phyloP scores from a whole-genome alignment of 2,329 filamentous ascomycete genomes.

The Sporothrix brunneoviolacea region DNA sequence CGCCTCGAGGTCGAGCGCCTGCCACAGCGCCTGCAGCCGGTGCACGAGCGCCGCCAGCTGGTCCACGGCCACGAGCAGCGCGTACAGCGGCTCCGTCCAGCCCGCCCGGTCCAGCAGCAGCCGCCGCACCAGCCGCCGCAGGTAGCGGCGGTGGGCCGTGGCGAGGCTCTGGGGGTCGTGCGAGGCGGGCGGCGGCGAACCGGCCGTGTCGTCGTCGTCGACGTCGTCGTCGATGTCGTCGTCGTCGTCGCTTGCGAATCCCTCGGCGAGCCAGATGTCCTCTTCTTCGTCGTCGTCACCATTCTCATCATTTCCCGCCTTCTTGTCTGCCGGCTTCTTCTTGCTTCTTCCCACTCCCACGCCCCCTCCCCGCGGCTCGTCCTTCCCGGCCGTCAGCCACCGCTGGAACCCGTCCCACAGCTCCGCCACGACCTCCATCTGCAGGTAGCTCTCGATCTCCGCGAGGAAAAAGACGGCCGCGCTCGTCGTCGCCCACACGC shows the following conservation, averaged over 20 bases:
- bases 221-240: constrained; percentile 9
- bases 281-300: constrained; percentile 26
- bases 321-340: not conserved
- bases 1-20: constrained; percentile 69
- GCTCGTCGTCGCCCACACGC: constrained; percentile 83
- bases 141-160: constrained; percentile 69
- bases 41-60: constrained; percentile 70
- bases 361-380: constrained; percentile 19
- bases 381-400: constrained; percentile 57
- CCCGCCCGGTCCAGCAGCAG: constrained; percentile 58
- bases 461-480: constrained; percentile 84
- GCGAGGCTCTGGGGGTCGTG: constrained; percentile 79
- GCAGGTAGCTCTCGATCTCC: constrained; percentile 81
- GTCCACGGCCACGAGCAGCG: constrained; percentile 68
- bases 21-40: constrained; percentile 70
- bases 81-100: constrained; percentile 60
- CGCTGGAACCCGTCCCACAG: constrained; percentile 72
- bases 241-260: not conserved
- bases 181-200: constrained; percentile 15
- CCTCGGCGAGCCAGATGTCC: constrained; percentile 37
- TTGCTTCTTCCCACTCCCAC: not conserved
- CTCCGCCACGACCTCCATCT: constrained; percentile 77
- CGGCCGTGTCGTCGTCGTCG: constrained; percentile 13
- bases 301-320: not conserved
- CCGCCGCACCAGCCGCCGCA: constrained; percentile 58